Percentiles rank a stretch among this genome's conserved stretches.
Evolutionary conservation across 352 stramenopile genomes (phyloP).

Genomic region (Globisporangium echinulatum): DNA sequence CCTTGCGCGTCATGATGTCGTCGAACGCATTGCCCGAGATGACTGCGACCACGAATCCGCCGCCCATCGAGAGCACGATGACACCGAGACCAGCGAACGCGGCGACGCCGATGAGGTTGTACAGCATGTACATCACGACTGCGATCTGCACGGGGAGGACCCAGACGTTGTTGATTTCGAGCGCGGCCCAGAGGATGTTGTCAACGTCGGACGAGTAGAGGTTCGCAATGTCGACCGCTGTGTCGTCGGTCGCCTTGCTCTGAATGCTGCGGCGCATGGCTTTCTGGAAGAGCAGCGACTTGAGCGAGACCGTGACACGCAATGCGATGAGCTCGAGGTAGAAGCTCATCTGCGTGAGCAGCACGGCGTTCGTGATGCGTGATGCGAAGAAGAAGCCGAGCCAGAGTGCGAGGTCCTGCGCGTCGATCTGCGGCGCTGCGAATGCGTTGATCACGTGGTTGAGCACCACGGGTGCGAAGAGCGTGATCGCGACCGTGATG

Average conservation of each 20-base stretch:
- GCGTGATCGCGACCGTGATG: neutral
- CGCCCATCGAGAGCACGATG: constrained; percentile 24
- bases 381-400: constrained; percentile 29
- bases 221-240: constrained; percentile 28
- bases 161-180: constrained; percentile 37
- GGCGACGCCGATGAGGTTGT: no score
- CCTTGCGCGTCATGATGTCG: constrained; percentile 77
- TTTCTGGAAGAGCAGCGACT: constrained; percentile 35
- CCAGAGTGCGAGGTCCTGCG: constrained; percentile 17
- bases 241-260: constrained; percentile 7
- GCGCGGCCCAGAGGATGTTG: constrained; percentile 23
- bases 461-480: no score
- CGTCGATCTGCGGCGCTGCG: constrained; percentile 15
- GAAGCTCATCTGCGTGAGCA: constrained; percentile 19
- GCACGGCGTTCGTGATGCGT: constrained; percentile 24
- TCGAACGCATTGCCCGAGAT: constrained; percentile 46
- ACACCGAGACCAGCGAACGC: no score
- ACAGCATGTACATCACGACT: constrained; percentile 30
- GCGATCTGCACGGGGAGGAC: constrained; percentile 32
- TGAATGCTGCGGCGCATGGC: constrained; percentile 15
- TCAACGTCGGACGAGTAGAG: constrained; percentile 30
- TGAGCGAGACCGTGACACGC: constrained; percentile 20
- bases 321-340: constrained; percentile 24
- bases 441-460: no score
- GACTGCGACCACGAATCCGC: constrained; percentile 45